Conservation (phyloP, 139 green algal genomes). For the Chlamydomonas sphaeroides region DNA sequence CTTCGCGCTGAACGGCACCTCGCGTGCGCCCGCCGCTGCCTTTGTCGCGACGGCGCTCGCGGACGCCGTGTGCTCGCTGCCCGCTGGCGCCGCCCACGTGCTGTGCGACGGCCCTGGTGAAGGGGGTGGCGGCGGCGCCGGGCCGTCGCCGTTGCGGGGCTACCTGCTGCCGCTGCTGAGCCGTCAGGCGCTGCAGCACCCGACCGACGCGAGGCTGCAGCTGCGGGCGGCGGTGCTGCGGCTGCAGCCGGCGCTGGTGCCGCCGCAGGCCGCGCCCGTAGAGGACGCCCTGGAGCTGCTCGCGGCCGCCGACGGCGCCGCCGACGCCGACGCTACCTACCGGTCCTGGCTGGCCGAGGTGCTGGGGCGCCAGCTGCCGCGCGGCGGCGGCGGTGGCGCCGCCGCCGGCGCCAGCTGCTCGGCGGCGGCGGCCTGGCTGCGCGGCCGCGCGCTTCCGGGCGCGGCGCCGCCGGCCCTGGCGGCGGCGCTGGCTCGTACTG, state of each 20-base stretch:
- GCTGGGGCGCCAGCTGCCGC: too few species aligned
- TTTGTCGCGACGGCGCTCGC: background rate
- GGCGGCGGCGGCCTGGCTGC: background rate
- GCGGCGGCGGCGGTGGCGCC: background rate
- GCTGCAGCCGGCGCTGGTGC: constrained; percentile 11
- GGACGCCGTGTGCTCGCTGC: background rate
- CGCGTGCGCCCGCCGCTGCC: constrained; percentile 9
- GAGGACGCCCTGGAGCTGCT: constrained; percentile 9
- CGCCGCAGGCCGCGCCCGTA: background rate
- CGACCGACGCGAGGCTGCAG: background rate
- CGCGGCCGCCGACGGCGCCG: too few species aligned
- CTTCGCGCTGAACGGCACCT: constrained; percentile 4
- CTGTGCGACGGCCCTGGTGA: background rate
- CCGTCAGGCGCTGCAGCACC: constrained; percentile 24
- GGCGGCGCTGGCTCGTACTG: constrained; percentile 4
- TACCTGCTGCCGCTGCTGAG: constrained; percentile 30
- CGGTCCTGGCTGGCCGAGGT: too few species aligned
- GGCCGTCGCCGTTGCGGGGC: background rate
- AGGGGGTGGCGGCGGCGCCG: background rate
- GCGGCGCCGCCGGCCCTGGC: background rate
- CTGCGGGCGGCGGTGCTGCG: constrained; percentile 20
- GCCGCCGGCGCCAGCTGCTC: background rate
- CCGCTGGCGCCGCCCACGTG: too few species aligned
- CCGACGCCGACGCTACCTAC: too few species aligned
- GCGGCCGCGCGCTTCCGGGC: too few species aligned